A percentile compares a stretch with the other conserved stretches of the same genome.
These are phyloP conservation scores for Wallemia mellicola DNA, from an alignment of 1,284 basidiomycete species.

Conservation along the genomic window DNA sequence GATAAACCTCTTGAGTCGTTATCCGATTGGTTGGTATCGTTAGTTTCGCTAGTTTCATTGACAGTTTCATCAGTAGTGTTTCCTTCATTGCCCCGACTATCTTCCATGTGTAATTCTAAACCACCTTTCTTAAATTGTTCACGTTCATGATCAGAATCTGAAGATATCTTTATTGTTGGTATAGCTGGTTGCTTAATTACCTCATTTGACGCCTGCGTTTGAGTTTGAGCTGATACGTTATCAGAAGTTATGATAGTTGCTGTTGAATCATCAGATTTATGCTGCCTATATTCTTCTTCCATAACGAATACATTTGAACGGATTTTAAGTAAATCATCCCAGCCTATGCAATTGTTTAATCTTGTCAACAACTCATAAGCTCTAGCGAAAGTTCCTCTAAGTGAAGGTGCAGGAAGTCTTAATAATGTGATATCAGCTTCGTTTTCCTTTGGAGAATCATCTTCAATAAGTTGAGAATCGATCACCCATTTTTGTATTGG, in stretches of 20 bases:
- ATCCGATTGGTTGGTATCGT: no score
- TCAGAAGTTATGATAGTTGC: conserved; percentile 17
- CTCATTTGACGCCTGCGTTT: no score
- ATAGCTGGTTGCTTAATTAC: conserved; percentile 18
- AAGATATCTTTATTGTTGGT: conserved; percentile 67
- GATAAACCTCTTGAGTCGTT: conserved; percentile 38
- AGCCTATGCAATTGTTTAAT: conserved; percentile 75
- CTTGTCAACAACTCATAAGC: conserved; percentile 72
- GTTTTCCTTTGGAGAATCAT: conserved; percentile 36
- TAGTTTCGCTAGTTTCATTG: no score
- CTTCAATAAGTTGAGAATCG: conserved; percentile 30
- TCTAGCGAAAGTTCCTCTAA: conserved; percentile 81
- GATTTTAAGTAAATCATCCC: conserved; percentile 89
- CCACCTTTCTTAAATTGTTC: conserved; percentile 15
- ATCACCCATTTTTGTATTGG: conserved; percentile 60
- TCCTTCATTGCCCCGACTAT: background rate
- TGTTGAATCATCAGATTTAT: conserved; percentile 35
- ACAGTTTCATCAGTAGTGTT: conserved; percentile 4
- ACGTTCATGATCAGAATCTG: conserved; percentile 33
- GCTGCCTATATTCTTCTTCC: conserved; percentile 83
- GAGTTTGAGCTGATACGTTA: no score
- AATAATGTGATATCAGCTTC: conserved; percentile 81
- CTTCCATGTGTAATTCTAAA: background rate
- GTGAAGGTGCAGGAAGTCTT: conserved; percentile 69
- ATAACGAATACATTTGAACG: conserved; percentile 91